phyloP scores from a whole-genome alignment of 352 stramenopile genomes.

The Phytophthora quininea region DNA sequence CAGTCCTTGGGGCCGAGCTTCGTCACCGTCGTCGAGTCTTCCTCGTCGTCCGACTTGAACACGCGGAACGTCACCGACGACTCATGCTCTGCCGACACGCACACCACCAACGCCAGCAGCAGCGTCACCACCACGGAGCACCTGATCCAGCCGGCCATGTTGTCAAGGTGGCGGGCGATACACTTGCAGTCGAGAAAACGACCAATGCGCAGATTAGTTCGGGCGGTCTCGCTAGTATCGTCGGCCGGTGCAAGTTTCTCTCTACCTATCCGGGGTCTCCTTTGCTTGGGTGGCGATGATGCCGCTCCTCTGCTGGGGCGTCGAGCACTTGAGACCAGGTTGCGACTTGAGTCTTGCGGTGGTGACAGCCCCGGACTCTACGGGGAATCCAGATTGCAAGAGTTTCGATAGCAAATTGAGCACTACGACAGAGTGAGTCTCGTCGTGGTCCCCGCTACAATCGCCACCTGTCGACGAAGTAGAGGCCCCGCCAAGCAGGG shows the following conservation, averaged over 20 bases:
- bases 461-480: conserved; percentile 3
- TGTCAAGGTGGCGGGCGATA: background rate
- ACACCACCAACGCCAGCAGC: conserved; percentile 21
- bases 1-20: conserved; percentile 45
- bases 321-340: background rate
- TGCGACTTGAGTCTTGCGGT: background rate
- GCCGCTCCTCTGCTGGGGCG: background rate
- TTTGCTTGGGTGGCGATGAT: background rate
- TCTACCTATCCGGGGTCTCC: conserved; percentile 12
- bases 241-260: background rate
- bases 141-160: conserved; percentile 37
- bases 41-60: conserved; percentile 11
- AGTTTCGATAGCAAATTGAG: background rate
- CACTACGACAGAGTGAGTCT: too few species aligned
- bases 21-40: background rate
- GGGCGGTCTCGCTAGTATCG: background rate
- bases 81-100: conserved; percentile 28
- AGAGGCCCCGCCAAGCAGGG: conserved; percentile 15
- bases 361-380: background rate
- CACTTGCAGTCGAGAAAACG: conserved; percentile 15
- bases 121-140: conserved; percentile 24
- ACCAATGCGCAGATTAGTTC: conserved; percentile 25
- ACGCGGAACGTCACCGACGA: conserved; percentile 46
- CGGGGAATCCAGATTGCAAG: background rate
- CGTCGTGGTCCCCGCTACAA: too few species aligned